These are phyloP conservation scores for Globisporangium okanoganense DNA, from an alignment of 352 stramenopile genomes.

Conservation along the genomic window DNA sequence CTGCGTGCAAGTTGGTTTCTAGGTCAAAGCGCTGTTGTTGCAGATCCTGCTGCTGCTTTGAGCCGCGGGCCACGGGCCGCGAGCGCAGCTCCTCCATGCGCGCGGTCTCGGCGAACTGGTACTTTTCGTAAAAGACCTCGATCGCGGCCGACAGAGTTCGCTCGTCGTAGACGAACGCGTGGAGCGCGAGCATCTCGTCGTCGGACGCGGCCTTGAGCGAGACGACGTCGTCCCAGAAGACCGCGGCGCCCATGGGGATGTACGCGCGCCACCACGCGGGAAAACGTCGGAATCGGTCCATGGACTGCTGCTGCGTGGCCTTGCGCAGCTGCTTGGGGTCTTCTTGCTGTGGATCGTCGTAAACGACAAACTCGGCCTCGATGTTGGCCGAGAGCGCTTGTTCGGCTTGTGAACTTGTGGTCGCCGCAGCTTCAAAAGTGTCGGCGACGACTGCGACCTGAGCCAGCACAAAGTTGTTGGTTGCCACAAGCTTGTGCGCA, in stretches of 20 bases:
- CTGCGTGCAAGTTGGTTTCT: constrained; percentile 27
- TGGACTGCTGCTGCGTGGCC: constrained; percentile 35
- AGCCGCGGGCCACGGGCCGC: constrained; percentile 15
- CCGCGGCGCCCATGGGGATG: constrained; percentile 48
- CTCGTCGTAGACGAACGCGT: constrained; percentile 41
- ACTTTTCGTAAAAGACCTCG: constrained; percentile 73
- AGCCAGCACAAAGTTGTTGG: constrained; percentile 60
- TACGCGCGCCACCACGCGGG: constrained; percentile 58
- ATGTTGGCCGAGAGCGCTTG: constrained; percentile 27
- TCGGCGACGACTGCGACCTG: constrained; percentile 26
- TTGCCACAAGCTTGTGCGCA: constrained; percentile 29
- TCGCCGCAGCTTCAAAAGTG: constrained; percentile 4
- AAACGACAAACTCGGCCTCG: constrained; percentile 41
- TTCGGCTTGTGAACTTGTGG: constrained; percentile 2
- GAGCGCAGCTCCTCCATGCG: constrained; percentile 70
- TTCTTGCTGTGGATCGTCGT: constrained; percentile 18
- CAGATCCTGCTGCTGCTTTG: not conserved
- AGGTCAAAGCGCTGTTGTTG: constrained; percentile 33
- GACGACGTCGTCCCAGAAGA: constrained; percentile 76
- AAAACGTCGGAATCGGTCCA: constrained; percentile 36
- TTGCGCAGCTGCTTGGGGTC: constrained; percentile 5
- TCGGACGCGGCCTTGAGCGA: constrained; percentile 48
- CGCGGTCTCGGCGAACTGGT: constrained; percentile 71
- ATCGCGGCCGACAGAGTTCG: constrained; percentile 39
- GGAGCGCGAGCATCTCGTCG: constrained; percentile 39